phyloP scores from a whole-genome alignment of 306 rosid species.

The Casuarina equisetifolia region DNA sequence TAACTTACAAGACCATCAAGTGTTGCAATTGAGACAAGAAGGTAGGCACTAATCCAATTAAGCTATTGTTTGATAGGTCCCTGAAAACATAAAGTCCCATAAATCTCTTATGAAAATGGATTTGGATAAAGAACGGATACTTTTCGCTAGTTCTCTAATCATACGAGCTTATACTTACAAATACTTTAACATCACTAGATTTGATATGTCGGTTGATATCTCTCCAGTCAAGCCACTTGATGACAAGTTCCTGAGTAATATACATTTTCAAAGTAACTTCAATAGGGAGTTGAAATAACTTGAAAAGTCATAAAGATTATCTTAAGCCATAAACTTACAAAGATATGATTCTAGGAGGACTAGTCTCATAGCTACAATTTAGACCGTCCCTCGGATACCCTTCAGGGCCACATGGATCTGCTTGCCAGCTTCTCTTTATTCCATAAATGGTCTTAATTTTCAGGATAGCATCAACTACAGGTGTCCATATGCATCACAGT shows the following conservation, averaged over 20 bases:
- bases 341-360: slow-evolving; percentile 46
- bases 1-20: slow-evolving; percentile 46
- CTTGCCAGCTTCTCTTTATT: slow-evolving; percentile 51
- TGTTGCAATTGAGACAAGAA: slow-evolving; percentile 32
- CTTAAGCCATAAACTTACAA: slow-evolving; percentile 38
- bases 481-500: background rate
- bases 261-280: background rate
- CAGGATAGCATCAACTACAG: slow-evolving; percentile 48
- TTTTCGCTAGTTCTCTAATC: background rate
- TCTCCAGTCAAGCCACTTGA: slow-evolving; percentile 49
- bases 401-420: slow-evolving; percentile 61
- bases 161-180: slow-evolving; percentile 39
- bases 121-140: background rate
- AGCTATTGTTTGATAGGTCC: slow-evolving; percentile 60
- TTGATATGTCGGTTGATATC: slow-evolving; percentile 37
- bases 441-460: slow-evolving; percentile 51
- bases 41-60: slow-evolving; percentile 40
- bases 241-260: slow-evolving; percentile 45
- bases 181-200: slow-evolving; percentile 37
- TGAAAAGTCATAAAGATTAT: background rate
- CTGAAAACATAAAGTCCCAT: slow-evolving; percentile 26
- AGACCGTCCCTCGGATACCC: slow-evolving; percentile 53
- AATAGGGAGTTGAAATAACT: background rate
- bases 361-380: slow-evolving; percentile 33
- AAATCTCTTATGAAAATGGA: background rate